Percentiles rank a stretch among this genome's conserved stretches.
Evolutionary conservation across 208 protist genomes (phyloP).

Genomic region (Leishmania amazonensis): DNA sequence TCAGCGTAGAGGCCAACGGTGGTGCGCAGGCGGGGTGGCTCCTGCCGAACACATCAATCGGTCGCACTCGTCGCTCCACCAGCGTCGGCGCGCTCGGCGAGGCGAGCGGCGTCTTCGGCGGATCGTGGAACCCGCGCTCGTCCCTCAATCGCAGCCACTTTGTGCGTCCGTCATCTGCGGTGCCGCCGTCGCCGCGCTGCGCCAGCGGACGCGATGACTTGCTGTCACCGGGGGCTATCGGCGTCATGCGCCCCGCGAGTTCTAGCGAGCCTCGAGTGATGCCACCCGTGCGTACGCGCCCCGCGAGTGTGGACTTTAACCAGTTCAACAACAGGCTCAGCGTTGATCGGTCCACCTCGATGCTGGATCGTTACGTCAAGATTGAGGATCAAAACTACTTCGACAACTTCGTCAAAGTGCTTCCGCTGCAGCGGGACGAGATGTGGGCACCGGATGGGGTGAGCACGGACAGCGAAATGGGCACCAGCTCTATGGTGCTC

Average conservation of each 20-base stretch:
- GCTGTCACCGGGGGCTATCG: constrained; percentile 24
- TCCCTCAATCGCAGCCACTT: constrained; percentile 56
- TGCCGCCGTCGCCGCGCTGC: constrained; percentile 36
- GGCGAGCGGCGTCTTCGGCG: constrained; percentile 26
- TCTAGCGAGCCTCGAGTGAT: constrained; percentile 38
- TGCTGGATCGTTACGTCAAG: constrained; percentile 87
- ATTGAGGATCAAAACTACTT: constrained; percentile 90
- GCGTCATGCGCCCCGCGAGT: constrained; percentile 27
- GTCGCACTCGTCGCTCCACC: constrained; percentile 23
- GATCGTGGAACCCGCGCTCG: constrained; percentile 19
- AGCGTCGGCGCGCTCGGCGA: constrained; percentile 28
- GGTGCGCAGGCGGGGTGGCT: constrained; percentile 7
- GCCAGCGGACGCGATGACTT: constrained; percentile 26
- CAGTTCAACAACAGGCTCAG: constrained; percentile 70
- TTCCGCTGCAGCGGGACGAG: constrained; percentile 68
- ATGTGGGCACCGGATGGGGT: constrained; percentile 60
- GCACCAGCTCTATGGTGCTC: constrained; percentile 51
- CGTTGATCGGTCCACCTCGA: constrained; percentile 57
- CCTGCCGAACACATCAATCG: not conserved
- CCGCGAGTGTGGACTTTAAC: constrained; percentile 73
- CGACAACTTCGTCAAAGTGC: constrained; percentile 70
- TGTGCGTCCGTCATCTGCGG: constrained; percentile 36
- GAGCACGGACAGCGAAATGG: constrained; percentile 19
- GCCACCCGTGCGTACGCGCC: constrained; percentile 30
- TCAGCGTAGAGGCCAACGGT: not conserved